Evolutionary conservation across 306 rosid species (phyloP).

Genomic region (Cucurbita pepo): DNA sequence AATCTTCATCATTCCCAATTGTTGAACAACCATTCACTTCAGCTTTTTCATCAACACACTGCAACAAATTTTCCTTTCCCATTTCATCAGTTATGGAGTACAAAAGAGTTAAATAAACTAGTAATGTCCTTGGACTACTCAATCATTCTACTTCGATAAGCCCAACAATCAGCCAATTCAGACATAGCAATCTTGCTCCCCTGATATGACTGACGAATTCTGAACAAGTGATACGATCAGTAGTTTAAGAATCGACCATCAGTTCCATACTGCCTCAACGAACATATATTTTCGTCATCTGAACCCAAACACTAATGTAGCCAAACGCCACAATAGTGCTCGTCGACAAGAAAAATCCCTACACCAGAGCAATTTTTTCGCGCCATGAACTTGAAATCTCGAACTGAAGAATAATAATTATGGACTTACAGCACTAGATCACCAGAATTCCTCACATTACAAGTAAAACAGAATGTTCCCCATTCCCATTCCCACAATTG

Average conservation of each 20-base stretch:
- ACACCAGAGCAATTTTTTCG: neutral
- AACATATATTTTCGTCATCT: neutral
- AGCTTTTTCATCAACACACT: conserved; percentile 19
- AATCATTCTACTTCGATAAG: conserved; percentile 11
- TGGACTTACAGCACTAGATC: neutral
- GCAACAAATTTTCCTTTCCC: conserved; percentile 28
- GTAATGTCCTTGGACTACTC: conserved; percentile 8
- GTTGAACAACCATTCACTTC: conserved; percentile 19
- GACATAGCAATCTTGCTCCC: neutral
- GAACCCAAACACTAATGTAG: neutral
- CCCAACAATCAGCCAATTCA: conserved; percentile 2
- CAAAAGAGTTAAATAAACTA: conserved; percentile 12
- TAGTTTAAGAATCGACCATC: neutral
- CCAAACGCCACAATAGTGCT: neutral
- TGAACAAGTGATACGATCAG: neutral
- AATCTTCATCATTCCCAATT: conserved; percentile 26
- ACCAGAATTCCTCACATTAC: neutral
- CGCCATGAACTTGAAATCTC: neutral
- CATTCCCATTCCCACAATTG: neutral
- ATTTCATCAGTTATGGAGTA: conserved; percentile 9
- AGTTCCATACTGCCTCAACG: neutral
- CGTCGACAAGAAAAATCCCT: neutral
- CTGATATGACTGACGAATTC: neutral
- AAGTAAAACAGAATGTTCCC: neutral
- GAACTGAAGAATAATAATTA: neutral